Base-by-base conservation (phyloP, 352 stramenopile species). In the Phytophthora tentaculata region DNA sequence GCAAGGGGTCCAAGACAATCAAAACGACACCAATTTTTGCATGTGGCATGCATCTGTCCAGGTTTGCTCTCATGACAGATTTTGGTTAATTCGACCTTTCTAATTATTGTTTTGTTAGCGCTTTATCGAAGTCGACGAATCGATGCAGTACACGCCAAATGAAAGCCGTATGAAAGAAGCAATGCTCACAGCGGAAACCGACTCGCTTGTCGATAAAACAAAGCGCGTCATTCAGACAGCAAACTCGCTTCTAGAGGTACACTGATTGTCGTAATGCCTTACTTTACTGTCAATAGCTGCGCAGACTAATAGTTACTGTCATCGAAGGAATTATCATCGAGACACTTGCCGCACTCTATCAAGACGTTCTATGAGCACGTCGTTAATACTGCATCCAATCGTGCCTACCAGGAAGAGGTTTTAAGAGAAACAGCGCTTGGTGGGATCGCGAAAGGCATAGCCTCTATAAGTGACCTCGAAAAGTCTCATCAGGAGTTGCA, bases 201-300 rank as follows among this genome's bases (percentile, higher is more conserved):
- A 48, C 20, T 69, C 73, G 0, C 51, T 48, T 26, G 61, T 56
- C 0, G 60, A 76, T n/a, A 64, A 35, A n/a, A 59, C 45, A 23
- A 75, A 71, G 49, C 67, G 58, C 23, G 24, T 69, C 0, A 70
- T 82, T 50, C 41, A 68, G 39, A 61, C 43, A 19, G 67, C 61
- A 3, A 84, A 71, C 20, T 79, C 68, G 6, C 68, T 84, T 20
- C 56, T 84, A 47, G 61, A 84, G 47, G 76, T 81, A 64, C 19
- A 2, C 23, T n/a, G 2, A 2, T 16, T 39, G 32, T 14, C 6
- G 5, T 39, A 16, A 37, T 52, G 48, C 14, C 16, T 26, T 41
- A 54, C 9, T 24, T 59, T 17, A 8, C 22, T 3, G 12, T 2
- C 12, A 23, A 22, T 19, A 23, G n/a, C 26, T 55, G 20, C 12